Percentiles rank a stretch among this genome's conserved stretches.
phyloP scores from a whole-genome alignment of 352 stramenopile species.

The Peronospora belbahrii region DNA sequence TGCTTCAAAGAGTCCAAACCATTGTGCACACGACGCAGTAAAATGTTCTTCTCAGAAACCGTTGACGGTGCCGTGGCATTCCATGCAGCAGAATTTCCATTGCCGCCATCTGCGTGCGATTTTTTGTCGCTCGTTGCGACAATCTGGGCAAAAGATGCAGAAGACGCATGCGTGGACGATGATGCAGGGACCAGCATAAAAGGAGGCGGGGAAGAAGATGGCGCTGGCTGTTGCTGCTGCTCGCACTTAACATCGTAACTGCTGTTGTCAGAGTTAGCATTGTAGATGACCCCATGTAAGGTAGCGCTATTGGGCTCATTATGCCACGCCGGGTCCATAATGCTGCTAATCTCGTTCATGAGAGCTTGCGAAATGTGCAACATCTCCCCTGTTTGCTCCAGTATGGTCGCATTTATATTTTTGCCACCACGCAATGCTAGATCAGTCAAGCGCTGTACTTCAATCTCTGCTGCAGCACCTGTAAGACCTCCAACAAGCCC shows the following conservation, averaged over 20 bases:
- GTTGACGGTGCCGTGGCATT: conserved; percentile 9
- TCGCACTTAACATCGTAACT: conserved; percentile 6
- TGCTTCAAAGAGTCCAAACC: conserved; percentile 63
- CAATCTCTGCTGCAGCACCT: conserved; percentile 23
- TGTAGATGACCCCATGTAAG: not conserved
- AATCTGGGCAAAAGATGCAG: conserved; percentile 26
- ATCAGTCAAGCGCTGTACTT: conserved; percentile 63
- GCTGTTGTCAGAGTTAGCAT: conserved; percentile 1
- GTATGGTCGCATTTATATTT: conserved; percentile 63
- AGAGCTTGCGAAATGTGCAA: conserved; percentile 50
- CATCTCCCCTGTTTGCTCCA: conserved; percentile 77
- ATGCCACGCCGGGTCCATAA: conserved; percentile 31
- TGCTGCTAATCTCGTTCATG: conserved; percentile 34
- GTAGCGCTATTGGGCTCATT: not conserved
- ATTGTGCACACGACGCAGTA: conserved; percentile 48
- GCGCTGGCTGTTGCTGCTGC: conserved; percentile 9
- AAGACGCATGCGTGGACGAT: conserved; percentile 31
- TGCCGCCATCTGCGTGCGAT: conserved; percentile 6
- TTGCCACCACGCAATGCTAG: conserved; percentile 59
- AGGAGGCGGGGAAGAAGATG: conserved; percentile 25
- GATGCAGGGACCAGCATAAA: conserved; percentile 34
- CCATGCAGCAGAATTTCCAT: conserved; percentile 9
- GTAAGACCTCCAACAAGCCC: conserved; percentile 5
- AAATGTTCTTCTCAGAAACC: conserved; percentile 29
- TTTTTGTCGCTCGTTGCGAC: conserved; percentile 25